Evolutionary conservation across 257 asterid species (phyloP).

Genomic region (Przewalskia tangutica): DNA sequence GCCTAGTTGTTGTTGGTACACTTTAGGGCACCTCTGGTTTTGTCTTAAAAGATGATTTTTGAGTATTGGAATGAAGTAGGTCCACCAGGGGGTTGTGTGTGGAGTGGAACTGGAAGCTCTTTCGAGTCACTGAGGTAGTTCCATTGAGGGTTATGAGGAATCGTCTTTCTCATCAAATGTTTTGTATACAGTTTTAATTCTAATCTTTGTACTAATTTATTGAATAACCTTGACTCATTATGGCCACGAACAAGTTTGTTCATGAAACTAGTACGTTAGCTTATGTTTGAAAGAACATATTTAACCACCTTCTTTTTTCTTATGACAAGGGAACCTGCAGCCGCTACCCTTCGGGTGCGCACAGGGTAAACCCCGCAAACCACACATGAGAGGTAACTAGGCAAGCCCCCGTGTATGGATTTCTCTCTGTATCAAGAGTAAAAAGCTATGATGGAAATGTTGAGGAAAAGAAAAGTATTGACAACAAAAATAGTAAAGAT

Average conservation of each 20-base stretch:
- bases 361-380: too few relatives aligned
- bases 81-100: not conserved
- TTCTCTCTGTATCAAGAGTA: not conserved
- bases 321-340: too few relatives aligned
- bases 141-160: not conserved
- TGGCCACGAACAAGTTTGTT: not conserved
- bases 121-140: not conserved
- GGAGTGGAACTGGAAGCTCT: not conserved
- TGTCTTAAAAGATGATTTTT: not conserved
- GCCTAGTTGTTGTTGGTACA: too few relatives aligned
- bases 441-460: too few relatives aligned
- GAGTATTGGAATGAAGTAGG: not conserved
- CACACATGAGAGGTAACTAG: too few relatives aligned
- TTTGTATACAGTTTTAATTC: too few relatives aligned
- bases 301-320: not conserved
- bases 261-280: not conserved
- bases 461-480: too few relatives aligned
- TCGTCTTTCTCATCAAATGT: not conserved
- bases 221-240: not conserved
- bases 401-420: not conserved
- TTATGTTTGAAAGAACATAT: not conserved
- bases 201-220: not conserved
- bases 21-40: not conserved
- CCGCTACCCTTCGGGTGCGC: too few relatives aligned
- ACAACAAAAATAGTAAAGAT: too few relatives aligned